A percentile compares a stretch with the other conserved stretches of the same genome.
phyloP scores from a whole-genome alignment of 257 asterid genomes.

The Leonotis leonurus region DNA sequence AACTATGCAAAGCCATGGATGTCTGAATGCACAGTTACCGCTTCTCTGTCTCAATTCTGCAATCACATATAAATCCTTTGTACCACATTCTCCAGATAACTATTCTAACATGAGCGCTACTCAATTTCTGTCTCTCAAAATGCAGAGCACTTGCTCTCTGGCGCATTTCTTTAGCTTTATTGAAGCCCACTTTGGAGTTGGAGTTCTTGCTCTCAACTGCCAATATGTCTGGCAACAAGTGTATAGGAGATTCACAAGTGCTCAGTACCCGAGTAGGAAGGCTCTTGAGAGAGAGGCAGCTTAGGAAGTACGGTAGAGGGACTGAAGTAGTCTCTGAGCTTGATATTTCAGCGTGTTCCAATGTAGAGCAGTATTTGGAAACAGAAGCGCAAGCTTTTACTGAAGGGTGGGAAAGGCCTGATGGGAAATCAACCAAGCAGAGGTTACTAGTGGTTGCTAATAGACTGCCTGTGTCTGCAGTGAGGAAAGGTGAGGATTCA shows the following conservation, averaged over 20 bases:
- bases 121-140: slow-evolving; percentile 34
- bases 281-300: slow-evolving; percentile 66
- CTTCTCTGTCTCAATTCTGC: slow-evolving; percentile 8
- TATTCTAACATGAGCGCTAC: slow-evolving; percentile 15
- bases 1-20: slow-evolving; percentile 9
- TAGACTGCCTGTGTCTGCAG: slow-evolving; percentile 94
- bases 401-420: slow-evolving; percentile 60
- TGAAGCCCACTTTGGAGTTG: slow-evolving; percentile 15
- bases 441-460: slow-evolving; percentile 93
- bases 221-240: slow-evolving; percentile 87
- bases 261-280: slow-evolving; percentile 48
- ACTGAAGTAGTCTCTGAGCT: slow-evolving; percentile 35
- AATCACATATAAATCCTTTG: slow-evolving; percentile 11
- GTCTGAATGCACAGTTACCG: slow-evolving; percentile 10
- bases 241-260: slow-evolving; percentile 36
- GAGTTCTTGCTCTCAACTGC: slow-evolving; percentile 33
- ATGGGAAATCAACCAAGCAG: slow-evolving; percentile 54
- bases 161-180: slow-evolving; percentile 29
- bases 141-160: slow-evolving; percentile 56
- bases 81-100: slow-evolving; percentile 11
- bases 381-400: slow-evolving; percentile 44
- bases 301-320: slow-evolving; percentile 40
- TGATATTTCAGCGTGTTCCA: slow-evolving; percentile 30
- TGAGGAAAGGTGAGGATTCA: slow-evolving; percentile 78
- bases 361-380: slow-evolving; percentile 54